These are phyloP conservation scores for Rhazya stricta DNA, from an alignment of 257 asterid species.

Conservation along the genomic window DNA sequence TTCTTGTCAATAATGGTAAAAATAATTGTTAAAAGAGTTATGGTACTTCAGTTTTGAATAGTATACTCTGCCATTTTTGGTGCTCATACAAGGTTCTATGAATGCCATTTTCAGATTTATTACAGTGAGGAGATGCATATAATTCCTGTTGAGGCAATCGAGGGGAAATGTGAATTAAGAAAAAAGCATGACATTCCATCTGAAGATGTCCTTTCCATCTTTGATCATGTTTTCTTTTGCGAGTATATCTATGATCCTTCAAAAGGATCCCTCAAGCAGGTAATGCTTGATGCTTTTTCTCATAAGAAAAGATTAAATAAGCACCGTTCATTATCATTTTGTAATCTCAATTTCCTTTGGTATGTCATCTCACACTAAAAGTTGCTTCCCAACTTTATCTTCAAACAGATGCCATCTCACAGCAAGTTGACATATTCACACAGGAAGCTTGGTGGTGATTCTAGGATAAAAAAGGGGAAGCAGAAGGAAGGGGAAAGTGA, in stretches of 20 bases:
- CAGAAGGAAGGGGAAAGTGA: slow-evolving; percentile 69
- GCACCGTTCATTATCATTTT: background rate
- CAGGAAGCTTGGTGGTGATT: slow-evolving; percentile 35
- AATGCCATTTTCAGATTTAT: slow-evolving; percentile 53
- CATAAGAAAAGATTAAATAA: background rate
- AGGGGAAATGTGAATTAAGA: slow-evolving; percentile 85
- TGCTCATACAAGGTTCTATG: slow-evolving; percentile 18
- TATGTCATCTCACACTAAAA: background rate
- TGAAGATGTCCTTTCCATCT: slow-evolving; percentile 54
- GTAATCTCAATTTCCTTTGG: background rate
- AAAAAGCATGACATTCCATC: slow-evolving; percentile 66
- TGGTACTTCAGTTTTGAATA: background rate
- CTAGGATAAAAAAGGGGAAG: slow-evolving; percentile 73
- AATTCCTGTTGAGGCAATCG: slow-evolving; percentile 49
- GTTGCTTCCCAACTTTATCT: slow-evolving; percentile 12
- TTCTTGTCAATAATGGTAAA: background rate
- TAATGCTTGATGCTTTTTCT: slow-evolving; percentile 13
- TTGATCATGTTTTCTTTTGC: slow-evolving; percentile 82
- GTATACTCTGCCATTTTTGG: slow-evolving; percentile 7
- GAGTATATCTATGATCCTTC: slow-evolving; percentile 75
- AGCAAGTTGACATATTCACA: slow-evolving; percentile 51
- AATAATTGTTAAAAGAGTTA: background rate
- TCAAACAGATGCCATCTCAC: slow-evolving; percentile 73
- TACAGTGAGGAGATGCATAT: slow-evolving; percentile 71
- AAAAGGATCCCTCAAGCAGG: slow-evolving; percentile 81